Percentiles rank a stretch among this genome's conserved stretches.
phyloP scores from a whole-genome alignment of 2,329 filamentous ascomycete species.

The Acephala macrosclerotiorum region DNA sequence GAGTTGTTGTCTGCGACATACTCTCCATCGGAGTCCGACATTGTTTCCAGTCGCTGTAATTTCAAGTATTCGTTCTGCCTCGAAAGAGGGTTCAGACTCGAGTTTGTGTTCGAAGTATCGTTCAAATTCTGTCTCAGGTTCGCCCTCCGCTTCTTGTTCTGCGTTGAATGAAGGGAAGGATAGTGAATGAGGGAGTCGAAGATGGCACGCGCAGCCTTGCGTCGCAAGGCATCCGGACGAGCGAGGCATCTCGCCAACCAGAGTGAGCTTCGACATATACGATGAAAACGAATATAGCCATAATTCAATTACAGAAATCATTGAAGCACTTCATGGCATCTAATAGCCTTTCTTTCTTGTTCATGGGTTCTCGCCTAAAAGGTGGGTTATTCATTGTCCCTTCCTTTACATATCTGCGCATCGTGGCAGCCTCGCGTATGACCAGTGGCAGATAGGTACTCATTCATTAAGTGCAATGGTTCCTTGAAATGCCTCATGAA shows the following conservation, averaged over 20 bases:
- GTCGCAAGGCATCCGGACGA: no score
- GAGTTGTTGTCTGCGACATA: constrained; percentile 69
- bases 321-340: neutral
- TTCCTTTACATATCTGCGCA: neutral
- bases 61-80: neutral
- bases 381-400: neutral
- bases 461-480: neutral
- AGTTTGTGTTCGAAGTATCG: no score
- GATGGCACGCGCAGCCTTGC: no score
- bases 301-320: neutral
- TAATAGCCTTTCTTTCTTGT: neutral
- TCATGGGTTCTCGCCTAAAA: neutral
- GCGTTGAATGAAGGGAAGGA: no score
- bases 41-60: constrained; percentile 41
- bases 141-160: no score
- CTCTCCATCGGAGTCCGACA: constrained; percentile 79
- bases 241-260: neutral
- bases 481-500: neutral
- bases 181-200: no score
- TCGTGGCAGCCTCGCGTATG: neutral
- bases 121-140: no score
- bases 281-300: neutral
- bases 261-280: neutral
- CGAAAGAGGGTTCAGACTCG: neutral
- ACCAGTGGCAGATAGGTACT: neutral